Base-by-base conservation (phyloP, 129 eudicot genomes). In the Sambucus nigra region DNA sequence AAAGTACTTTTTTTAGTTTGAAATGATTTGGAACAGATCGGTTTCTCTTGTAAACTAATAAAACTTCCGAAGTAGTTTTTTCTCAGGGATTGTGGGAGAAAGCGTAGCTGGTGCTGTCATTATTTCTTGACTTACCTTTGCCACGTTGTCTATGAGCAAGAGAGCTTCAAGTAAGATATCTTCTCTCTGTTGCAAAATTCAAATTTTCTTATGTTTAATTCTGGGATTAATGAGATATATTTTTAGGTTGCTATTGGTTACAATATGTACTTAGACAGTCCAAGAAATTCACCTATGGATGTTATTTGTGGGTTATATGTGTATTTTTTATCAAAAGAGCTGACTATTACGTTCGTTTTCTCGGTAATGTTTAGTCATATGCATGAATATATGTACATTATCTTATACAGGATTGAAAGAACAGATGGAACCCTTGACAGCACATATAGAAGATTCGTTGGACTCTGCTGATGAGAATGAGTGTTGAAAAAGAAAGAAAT, bases 1-100 rank as follows among this genome's bases (percentile, higher is more conserved):
- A n/a, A n/a, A n/a, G n/a, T n/a, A n/a, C n/a, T n/a, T n/a, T n/a
- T n/a, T n/a, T n/a, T n/a, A n/a, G n/a, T n/a, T n/a, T n/a, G n/a
- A n/a, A n/a, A n/a, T n/a, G n/a, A n/a, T n/a, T n/a, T n/a, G n/a
- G n/a, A n/a, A n/a, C n/a, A n/a, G n/a, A n/a, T n/a, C n/a, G n/a
- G n/a, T n/a, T n/a, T n/a, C n/a, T n/a, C n/a, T n/a, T n/a, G n/a
- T n/a, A n/a, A n/a, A n/a, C n/a, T n/a, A n/a, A n/a, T n/a, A n/a
- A n/a, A n/a, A n/a, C n/a, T n/a, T n/a, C n/a, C n/a, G n/a, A n/a
- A n/a, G 88, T 82, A 76, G 86, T 68, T 76, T 69, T 56, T 63
- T 78, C 75, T 78, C 97, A 89, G 97, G 93, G 70, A 60, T 84
- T 67, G 63, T 84, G 65, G 83, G 83, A 60, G 93, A 84, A 60